Base-by-base conservation (phyloP, 23 red algal genomes). In the Gracilaria vermiculophylla region DNA sequence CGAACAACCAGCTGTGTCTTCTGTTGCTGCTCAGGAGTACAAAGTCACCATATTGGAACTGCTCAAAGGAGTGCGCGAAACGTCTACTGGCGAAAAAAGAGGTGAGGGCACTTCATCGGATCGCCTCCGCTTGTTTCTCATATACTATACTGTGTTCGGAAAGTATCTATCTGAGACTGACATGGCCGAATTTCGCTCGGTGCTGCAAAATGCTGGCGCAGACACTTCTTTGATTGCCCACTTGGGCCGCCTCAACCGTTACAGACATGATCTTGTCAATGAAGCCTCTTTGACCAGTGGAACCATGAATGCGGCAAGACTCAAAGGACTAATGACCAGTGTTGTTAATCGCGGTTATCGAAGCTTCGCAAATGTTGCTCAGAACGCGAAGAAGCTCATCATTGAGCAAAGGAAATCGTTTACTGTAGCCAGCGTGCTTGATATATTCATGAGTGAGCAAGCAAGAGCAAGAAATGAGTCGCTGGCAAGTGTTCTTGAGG, bases 91-190 rank as follows among this genome's bases (percentile, higher is more conserved):
- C 37, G 87, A 91, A 53, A 80, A 81, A 44, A 0, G 74, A 48
- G 62, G 55, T n/a, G 37, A 49, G n/a, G 92, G 83, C 21, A 70
- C 87, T 13, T 47, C 82, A 19, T 36, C 51, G 27, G 84, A 93
- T 67, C 82, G 78, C 10, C 62, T 96, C 6, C 87, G 94, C 29
- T 28, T 96, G 21, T 87, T 96, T 73, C 65, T 96, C 21, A 96
- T 96, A 24, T 96, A 91, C 67, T 96, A 95, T 62, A 73, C 65
- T 16, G 55, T 71, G 19, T 91, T 91, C 72, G 87, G 87, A 4
- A 24, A 51, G 21, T 76, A 81, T 55, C 58, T 91, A 33, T 71
- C 87, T 14, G 87, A 80, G 42, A 60, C 44, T 20, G 57, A 71
- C 8, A 60, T 91, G 53, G 74, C 55, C 3, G 87, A 81, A 58